These are phyloP conservation scores for Medicago ruthenica DNA, from an alignment of 306 rosid genomes.

Conservation along the genomic window DNA sequence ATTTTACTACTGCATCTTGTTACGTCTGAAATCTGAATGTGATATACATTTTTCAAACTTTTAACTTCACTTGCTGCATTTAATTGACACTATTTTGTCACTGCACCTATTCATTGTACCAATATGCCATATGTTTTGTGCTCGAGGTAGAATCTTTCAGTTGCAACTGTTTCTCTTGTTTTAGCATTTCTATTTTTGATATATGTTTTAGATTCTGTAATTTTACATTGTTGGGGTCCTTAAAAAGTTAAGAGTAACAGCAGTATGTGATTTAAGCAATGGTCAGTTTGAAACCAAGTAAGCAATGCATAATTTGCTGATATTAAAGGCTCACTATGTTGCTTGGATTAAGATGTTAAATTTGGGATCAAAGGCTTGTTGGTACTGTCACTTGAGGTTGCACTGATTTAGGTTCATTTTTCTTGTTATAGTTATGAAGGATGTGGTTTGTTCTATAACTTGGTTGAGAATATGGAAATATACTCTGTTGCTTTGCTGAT, in stretches of 20 bases:
- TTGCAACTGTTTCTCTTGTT: slow-evolving; percentile 5
- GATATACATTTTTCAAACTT: slow-evolving; percentile 8
- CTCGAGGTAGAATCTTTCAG: too few relatives aligned
- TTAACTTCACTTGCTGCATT: slow-evolving; percentile 13
- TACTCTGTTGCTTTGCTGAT: neutral
- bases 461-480: slow-evolving; percentile 1
- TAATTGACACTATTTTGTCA: too few relatives aligned
- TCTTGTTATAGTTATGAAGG: too few relatives aligned
- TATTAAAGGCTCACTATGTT: neutral
- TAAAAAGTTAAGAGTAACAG: slow-evolving; percentile 7
- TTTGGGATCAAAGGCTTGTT: neutral
- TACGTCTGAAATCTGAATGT: slow-evolving; percentile 23
- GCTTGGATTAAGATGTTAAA: neutral
- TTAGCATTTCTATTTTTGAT: slow-evolving; percentile 11
- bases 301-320: neutral
- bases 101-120: too few relatives aligned
- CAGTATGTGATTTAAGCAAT: neutral
- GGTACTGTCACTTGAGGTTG: neutral
- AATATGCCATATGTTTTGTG: too few relatives aligned
- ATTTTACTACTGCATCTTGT: neutral
- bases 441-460: neutral
- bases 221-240: slow-evolving; percentile 2
- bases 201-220: neutral
- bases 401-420: neutral
- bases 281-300: too few relatives aligned